Evolutionary conservation across 129 eudicot species (phyloP).

Genomic region (Tagetes patula): DNA sequence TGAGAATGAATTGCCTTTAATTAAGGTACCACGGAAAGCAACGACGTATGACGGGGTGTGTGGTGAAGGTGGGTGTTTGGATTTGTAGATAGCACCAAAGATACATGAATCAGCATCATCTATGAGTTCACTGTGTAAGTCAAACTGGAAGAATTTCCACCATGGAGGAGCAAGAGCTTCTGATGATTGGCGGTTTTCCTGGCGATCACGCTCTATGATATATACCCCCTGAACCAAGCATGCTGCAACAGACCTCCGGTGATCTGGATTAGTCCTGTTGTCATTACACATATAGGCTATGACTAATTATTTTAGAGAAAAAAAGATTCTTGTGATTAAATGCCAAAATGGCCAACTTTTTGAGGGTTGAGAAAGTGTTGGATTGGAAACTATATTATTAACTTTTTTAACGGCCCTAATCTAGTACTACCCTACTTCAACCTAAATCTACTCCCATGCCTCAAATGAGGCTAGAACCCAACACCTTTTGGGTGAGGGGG

Average conservation of each 20-base stretch:
- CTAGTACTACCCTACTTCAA: no score
- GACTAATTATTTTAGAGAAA: neutral
- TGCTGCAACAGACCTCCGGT: conserved; percentile 79
- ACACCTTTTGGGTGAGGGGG: no score
- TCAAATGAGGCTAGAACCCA: no score
- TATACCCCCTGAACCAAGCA: conserved; percentile 85
- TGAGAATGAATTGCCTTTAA: conserved; percentile 60
- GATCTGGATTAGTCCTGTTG: conserved; percentile 65
- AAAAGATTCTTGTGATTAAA: neutral
- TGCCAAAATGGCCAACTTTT: neutral
- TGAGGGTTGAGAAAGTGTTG: neutral
- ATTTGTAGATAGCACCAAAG: conserved; percentile 81
- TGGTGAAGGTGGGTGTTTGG: conserved; percentile 37
- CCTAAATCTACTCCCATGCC: no score
- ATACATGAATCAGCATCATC: conserved; percentile 70
- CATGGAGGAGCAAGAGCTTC: conserved; percentile 83
- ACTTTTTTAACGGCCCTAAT: no score
- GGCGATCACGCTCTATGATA: conserved; percentile 75
- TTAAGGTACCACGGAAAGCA: conserved; percentile 86
- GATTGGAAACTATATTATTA: neutral
- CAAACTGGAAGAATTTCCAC: conserved; percentile 76
- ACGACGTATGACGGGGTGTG: conserved; percentile 53
- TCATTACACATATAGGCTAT: conserved; percentile 3
- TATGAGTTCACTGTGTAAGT: conserved; percentile 50
- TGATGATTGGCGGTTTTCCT: conserved; percentile 58